These are phyloP conservation scores for Coemansia sp. DNA, from an alignment of 192 early-diverging fungal species.

Conservation along the genomic window DNA sequence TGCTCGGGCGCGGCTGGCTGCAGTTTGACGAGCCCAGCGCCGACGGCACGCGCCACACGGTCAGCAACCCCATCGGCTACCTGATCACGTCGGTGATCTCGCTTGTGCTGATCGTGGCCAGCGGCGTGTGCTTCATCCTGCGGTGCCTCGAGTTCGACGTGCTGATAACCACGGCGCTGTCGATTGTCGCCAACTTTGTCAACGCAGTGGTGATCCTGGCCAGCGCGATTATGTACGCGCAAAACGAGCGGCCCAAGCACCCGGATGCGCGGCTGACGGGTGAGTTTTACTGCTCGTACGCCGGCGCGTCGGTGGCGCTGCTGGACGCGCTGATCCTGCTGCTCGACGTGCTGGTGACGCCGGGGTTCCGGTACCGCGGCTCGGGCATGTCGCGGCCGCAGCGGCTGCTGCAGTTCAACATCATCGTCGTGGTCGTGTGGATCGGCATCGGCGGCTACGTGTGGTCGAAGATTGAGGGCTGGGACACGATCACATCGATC, in stretches of 20 bases:
- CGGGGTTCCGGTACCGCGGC: constrained; percentile 51
- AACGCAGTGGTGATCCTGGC: constrained; percentile 41
- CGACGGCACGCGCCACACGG: constrained; percentile 11
- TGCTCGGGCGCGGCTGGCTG: constrained; percentile 51
- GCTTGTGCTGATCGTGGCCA: constrained; percentile 39
- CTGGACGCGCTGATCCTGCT: constrained; percentile 42
- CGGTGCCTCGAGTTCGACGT: constrained; percentile 52
- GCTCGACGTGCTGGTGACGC: constrained; percentile 38
- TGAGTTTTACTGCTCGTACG: constrained; percentile 52
- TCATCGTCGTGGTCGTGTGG: constrained; percentile 50
- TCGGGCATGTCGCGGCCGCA: constrained; percentile 53
- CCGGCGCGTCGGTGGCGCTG: constrained; percentile 40
- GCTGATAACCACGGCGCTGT: constrained; percentile 26
- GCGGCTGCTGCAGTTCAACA: constrained; percentile 52
- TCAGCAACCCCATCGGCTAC: constrained; percentile 43
- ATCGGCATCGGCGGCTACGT: constrained; percentile 51
- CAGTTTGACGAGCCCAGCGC: constrained; percentile 12
- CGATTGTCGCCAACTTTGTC: constrained; percentile 41
- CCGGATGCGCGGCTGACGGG: constrained; percentile 42
- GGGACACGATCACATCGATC: constrained; percentile 41
- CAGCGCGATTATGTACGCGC: constrained; percentile 44
- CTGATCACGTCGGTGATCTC: constrained; percentile 41
- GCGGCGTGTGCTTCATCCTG: constrained; percentile 48
- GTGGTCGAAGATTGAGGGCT: constrained; percentile 51
- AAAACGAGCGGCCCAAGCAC: constrained; percentile 37